These are phyloP conservation scores for Plectosphaerella sp. DNA, from an alignment of 2,329 filamentous ascomycete species.

Conservation along the genomic window DNA sequence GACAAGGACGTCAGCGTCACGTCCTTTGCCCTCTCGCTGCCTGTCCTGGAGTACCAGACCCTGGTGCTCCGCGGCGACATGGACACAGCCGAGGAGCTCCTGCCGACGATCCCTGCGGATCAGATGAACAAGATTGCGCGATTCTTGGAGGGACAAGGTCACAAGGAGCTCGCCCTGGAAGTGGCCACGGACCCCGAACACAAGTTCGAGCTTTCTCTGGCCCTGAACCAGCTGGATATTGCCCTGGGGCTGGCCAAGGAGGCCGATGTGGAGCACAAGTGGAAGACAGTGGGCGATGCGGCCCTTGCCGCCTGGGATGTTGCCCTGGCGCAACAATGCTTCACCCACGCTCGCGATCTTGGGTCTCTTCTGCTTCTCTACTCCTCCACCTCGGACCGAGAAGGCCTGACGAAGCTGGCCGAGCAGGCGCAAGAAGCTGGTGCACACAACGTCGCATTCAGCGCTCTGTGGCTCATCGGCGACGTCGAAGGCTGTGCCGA, in stretches of 20 bases:
- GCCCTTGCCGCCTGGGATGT: constrained; percentile 86
- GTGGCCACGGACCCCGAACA: constrained; percentile 94
- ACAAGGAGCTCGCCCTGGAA: constrained; percentile 92
- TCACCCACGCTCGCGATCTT: constrained; percentile 83
- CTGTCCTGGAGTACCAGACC: constrained; percentile 95
- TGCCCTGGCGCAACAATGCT: constrained; percentile 85
- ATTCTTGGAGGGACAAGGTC: constrained; percentile 94
- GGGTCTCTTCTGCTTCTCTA: constrained; percentile 85
- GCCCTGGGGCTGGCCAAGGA: constrained; percentile 79
- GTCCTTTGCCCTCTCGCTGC: constrained; percentile 85
- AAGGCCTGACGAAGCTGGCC: constrained; percentile 69
- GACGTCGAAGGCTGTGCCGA: constrained; percentile 80
- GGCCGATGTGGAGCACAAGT: constrained; percentile 91
- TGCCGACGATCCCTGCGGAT: constrained; percentile 79
- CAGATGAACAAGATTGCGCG: constrained; percentile 98
- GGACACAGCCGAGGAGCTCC: constrained; percentile 81
- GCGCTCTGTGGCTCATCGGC: constrained; percentile 79
- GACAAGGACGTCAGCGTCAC: constrained; percentile 94
- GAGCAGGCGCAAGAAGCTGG: constrained; percentile 70
- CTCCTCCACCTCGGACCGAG: constrained; percentile 75
- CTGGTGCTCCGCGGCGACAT: constrained; percentile 90
- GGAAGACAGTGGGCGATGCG: constrained; percentile 95
- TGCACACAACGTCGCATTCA: constrained; percentile 90
- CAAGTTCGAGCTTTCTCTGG: constrained; percentile 88
- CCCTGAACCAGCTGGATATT: constrained; percentile 77